phyloP scores from a whole-genome alignment of 305 asterid species.

The Plantago lanceolata region DNA sequence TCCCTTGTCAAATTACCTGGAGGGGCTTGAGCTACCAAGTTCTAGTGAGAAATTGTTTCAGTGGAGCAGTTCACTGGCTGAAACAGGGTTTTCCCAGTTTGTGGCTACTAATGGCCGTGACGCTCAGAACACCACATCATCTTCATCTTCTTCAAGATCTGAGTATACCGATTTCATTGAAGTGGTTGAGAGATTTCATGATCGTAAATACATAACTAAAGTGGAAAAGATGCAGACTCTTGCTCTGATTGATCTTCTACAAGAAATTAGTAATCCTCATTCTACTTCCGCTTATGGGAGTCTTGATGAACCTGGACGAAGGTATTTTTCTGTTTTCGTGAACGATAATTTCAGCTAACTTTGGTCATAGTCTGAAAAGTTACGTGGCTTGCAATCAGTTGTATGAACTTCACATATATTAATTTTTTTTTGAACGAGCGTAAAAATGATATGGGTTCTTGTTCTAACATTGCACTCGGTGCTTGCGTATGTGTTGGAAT shows the following conservation, averaged over 20 bases:
- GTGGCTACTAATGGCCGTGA: slow-evolving; percentile 38
- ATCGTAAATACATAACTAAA: slow-evolving; percentile 36
- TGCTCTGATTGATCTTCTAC: slow-evolving; percentile 67
- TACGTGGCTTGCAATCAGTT: not conserved
- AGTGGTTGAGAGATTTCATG: slow-evolving; percentile 54
- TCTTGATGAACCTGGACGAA: slow-evolving; percentile 94
- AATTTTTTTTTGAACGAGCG: slow-evolving; percentile 1
- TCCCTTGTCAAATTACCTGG: slow-evolving; percentile 74
- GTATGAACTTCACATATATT: not conserved
- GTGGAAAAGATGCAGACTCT: slow-evolving; percentile 72
- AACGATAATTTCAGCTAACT: slow-evolving; percentile 2
- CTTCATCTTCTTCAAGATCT: slow-evolving; percentile 50
- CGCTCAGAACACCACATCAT: slow-evolving; percentile 33
- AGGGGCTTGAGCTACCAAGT: slow-evolving; percentile 49
- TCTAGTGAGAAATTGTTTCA: slow-evolving; percentile 52
- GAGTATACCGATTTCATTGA: slow-evolving; percentile 53
- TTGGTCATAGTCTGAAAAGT: not conserved
- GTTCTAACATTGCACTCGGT: slow-evolving; percentile 9
- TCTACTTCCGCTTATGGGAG: slow-evolving; percentile 73
- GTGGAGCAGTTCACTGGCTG: slow-evolving; percentile 64
- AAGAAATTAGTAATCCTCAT: slow-evolving; percentile 61
- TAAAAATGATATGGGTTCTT: slow-evolving; percentile 1
- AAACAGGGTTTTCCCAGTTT: slow-evolving; percentile 38
- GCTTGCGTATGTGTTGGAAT: slow-evolving; percentile 19
- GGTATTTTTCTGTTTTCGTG: slow-evolving; percentile 34